Evolutionary conservation across 2,329 filamentous ascomycete species (phyloP), one percentile per base, ranked within the genome.

Genomic region (Paraconiothyrium sp.): DNA sequence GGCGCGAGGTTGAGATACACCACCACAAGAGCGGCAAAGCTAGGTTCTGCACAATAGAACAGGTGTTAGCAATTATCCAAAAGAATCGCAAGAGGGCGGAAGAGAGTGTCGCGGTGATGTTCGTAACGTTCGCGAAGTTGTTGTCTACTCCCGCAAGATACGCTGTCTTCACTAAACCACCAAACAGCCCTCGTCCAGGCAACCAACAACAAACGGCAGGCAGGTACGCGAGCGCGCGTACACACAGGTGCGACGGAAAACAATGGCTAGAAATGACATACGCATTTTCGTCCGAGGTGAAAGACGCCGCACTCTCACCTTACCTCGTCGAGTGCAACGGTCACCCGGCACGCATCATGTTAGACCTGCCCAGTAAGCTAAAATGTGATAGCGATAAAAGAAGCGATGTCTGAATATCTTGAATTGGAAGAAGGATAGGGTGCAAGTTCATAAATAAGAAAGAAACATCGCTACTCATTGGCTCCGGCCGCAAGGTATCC

Each of bases 401-500:
- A 30, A 61, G 37, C 27, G 57, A 57, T 22, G 22, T 56, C 27
- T 35, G 44, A 47, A 27, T 20, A 58, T 50, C 27, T 60, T 65
- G 49, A 61, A 65, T 65, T 66, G 48, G 52, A 58, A 56, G 60
- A 67, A 51, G 59, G 57, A 56, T 63, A 65, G 60, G 66, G 58
- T 56, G 66, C 65, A 69, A 62, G 65, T 69, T 70, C 67, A 69
- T 70, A 67, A 64, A 60, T 68, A 63, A 51, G 59, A 71, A 71
- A 60, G 67, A 73, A 74, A 75, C 62, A 75, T 72, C 74, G 76
- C 77, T 79, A 76, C 75, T 76, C 74, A 75, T 70, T 75, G 72
- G 77, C 76, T 76, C 77, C 76, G 63, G 70, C 67, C 65, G 67
- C 58, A 65, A 79, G 76, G 76, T 78, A 78, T 79, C 76, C 76